Percentiles rank a stretch among this genome's conserved stretches.
Conservation (phyloP, 352 stramenopile species). For the Globisporangium takayamanum region DNA sequence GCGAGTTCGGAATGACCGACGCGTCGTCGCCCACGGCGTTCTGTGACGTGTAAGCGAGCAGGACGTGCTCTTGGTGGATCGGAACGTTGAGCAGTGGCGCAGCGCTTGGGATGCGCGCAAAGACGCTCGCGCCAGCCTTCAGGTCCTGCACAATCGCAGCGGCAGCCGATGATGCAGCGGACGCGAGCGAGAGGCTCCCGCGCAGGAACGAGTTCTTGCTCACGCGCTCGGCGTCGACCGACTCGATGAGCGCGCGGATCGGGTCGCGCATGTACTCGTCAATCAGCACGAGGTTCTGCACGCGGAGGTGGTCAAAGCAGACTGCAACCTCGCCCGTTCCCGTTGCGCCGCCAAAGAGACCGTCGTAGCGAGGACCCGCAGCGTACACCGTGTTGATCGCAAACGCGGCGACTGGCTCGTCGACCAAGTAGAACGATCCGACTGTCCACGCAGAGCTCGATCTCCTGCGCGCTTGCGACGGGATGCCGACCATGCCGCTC, state of each 20-base stretch:
- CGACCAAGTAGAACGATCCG: slow-evolving; percentile 58
- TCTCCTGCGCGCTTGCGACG: slow-evolving; percentile 34
- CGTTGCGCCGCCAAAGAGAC: slow-evolving; percentile 42
- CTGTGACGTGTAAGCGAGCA: slow-evolving; percentile 41
- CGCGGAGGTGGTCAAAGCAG: slow-evolving; percentile 38
- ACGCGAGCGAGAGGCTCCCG: slow-evolving; percentile 48
- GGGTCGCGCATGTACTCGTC: slow-evolving; percentile 65
- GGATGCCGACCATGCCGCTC: slow-evolving; percentile 50
- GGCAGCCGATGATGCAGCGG: slow-evolving; percentile 49
- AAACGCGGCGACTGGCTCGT: slow-evolving; percentile 41
- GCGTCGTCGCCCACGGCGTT: slow-evolving; percentile 31
- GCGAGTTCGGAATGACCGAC: slow-evolving; percentile 36
- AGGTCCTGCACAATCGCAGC: slow-evolving; percentile 70
- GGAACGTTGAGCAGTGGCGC: slow-evolving; percentile 44
- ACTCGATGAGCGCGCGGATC: slow-evolving; percentile 58
- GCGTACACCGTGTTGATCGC: slow-evolving; percentile 51
- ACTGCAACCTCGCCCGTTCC: slow-evolving; percentile 46
- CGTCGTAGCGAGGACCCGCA: slow-evolving; percentile 45
- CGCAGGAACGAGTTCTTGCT: slow-evolving; percentile 40
- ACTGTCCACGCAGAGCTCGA: slow-evolving; percentile 46
- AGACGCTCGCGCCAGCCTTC: slow-evolving; percentile 44
- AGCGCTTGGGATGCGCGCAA: slow-evolving; percentile 44
- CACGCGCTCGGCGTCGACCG: slow-evolving; percentile 52
- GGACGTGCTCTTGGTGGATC: slow-evolving; percentile 37
- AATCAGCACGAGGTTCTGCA: slow-evolving; percentile 42